Conservation (phyloP, 225 moss, liverwort and hornwort genomes). For the Antitrichia curtipendula region DNA sequence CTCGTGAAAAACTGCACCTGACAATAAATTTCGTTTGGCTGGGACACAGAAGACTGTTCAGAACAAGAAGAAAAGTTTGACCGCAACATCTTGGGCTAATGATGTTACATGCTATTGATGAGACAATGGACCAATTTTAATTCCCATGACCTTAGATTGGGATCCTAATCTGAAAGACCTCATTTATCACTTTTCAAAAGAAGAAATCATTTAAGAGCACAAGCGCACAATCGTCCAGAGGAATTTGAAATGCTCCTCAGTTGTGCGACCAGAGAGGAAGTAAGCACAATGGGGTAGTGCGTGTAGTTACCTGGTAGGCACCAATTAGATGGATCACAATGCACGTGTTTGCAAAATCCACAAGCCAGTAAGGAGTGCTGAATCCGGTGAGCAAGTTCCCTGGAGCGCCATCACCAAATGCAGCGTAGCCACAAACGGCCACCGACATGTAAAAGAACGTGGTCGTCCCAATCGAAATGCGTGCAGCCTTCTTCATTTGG, state of each 20-base stretch:
- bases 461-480: conserved; percentile 25
- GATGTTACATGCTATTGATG: neutral
- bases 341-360: conserved; percentile 55
- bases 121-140: neutral
- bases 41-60: no score
- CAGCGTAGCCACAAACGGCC: conserved; percentile 50
- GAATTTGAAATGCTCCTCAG: neutral
- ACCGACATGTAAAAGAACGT: conserved; percentile 68
- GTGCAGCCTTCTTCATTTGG: conserved; percentile 59
- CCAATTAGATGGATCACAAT: conserved; percentile 77
- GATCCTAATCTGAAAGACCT: neutral
- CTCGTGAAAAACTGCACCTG: neutral
- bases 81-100: neutral
- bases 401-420: conserved; percentile 33
- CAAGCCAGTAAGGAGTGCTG: conserved; percentile 57
- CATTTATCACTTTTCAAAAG: neutral
- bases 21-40: neutral
- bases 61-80: no score
- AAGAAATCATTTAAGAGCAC: neutral
- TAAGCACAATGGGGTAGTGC: neutral
- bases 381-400: conserved; percentile 70
- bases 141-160: no score
- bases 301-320: conserved; percentile 60
- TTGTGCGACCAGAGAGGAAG: neutral
- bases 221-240: neutral